phyloP scores from a whole-genome alignment of 257 asterid genomes.

The Lantana camara region DNA sequence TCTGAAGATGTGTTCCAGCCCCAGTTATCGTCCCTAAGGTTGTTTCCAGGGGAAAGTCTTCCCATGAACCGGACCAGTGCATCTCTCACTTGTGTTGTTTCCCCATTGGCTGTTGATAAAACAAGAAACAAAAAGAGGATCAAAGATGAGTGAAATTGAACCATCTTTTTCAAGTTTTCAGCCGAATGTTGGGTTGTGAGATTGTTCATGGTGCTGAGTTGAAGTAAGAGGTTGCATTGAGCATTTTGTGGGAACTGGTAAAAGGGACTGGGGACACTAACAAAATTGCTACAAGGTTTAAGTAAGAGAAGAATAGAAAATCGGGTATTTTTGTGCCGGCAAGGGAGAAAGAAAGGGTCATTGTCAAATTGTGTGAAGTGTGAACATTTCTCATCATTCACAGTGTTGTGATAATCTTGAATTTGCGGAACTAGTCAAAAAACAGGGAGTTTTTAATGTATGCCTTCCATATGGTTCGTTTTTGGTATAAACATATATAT shows the following conservation, averaged over 20 bases:
- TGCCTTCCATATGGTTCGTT: constrained; percentile 21
- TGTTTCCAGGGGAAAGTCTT: constrained; percentile 40
- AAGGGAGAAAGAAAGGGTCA: constrained; percentile 29
- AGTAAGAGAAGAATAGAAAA: background rate
- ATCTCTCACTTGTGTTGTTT: constrained; percentile 44
- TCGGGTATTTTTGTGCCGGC: constrained; percentile 26
- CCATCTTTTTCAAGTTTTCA: constrained; percentile 2
- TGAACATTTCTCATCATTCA: constrained; percentile 14
- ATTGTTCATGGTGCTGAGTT: background rate
- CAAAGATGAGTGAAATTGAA: background rate
- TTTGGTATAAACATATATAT: background rate
- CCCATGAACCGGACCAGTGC: constrained; percentile 57
- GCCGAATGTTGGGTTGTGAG: background rate
- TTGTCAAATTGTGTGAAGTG: too few species aligned
- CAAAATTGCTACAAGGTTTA: constrained; percentile 1
- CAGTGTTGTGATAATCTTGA: constrained; percentile 15
- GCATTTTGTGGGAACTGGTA: background rate
- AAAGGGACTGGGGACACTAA: constrained; percentile 1
- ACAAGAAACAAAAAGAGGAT: constrained; percentile 26
- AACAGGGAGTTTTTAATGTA: background rate
- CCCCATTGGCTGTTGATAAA: constrained; percentile 40
- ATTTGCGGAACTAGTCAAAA: constrained; percentile 9
- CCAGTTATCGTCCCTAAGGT: constrained; percentile 29
- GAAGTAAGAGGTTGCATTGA: background rate
- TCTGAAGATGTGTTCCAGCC: constrained; percentile 77